These are phyloP conservation scores for Trichophyton mentagrophytes DNA, from an alignment of 2,329 filamentous ascomycete genomes.

Conservation along the genomic window DNA sequence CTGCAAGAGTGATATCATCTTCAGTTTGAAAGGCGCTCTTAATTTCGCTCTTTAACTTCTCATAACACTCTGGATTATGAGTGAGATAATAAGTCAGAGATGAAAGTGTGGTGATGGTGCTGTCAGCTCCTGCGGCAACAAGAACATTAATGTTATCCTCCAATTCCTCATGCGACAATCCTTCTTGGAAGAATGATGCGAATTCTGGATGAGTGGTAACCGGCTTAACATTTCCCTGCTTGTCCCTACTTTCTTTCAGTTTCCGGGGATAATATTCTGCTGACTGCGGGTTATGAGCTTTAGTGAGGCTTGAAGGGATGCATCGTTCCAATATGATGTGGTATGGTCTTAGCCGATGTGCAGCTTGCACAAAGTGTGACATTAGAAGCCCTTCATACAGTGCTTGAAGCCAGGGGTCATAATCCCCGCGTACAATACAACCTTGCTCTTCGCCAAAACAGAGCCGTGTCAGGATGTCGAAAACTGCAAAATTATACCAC, in stretches of 20 bases:
- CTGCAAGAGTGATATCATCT: slow-evolving; percentile 43
- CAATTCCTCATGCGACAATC: slow-evolving; percentile 53
- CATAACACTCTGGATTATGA: slow-evolving; percentile 40
- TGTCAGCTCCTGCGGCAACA: slow-evolving; percentile 55
- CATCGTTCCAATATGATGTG: slow-evolving; percentile 38
- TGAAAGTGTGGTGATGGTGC: slow-evolving; percentile 60
- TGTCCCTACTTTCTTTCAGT: neutral
- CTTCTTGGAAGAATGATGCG: slow-evolving; percentile 43
- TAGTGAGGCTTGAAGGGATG: neutral
- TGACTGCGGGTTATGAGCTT: neutral
- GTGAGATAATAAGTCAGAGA: slow-evolving; percentile 63
- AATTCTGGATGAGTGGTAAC: slow-evolving; percentile 45
- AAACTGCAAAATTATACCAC: neutral
- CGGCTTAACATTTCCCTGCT: neutral
- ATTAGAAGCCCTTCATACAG: neutral
- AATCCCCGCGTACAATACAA: slow-evolving; percentile 36
- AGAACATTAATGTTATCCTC: slow-evolving; percentile 56
- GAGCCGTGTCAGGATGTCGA: neutral
- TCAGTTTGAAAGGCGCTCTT: slow-evolving; percentile 35
- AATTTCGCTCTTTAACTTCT: slow-evolving; percentile 31
- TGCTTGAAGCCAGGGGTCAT: neutral
- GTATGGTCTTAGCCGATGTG: neutral
- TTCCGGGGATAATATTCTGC: neutral
- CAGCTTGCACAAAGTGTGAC: slow-evolving; percentile 46
- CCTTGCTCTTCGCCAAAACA: neutral